Evolutionary conservation across 2,329 filamentous ascomycete genomes (phyloP).

Genomic region (Aspergillus quadricinctus): DNA sequence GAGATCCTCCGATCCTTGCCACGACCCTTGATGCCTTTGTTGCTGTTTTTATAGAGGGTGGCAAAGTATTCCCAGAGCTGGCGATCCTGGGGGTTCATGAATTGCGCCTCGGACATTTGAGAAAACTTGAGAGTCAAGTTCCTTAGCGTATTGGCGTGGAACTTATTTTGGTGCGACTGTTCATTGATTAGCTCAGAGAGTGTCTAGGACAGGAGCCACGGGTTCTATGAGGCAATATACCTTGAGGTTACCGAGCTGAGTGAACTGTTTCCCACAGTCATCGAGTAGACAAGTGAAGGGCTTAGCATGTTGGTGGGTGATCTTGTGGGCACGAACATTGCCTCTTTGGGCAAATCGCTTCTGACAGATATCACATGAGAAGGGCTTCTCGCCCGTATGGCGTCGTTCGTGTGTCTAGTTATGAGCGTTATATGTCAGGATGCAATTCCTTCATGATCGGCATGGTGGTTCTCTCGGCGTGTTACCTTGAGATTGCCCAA

Average conservation of each 20-base stretch:
- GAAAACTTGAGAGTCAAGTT: conserved; percentile 68
- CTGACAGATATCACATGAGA: conserved; percentile 71
- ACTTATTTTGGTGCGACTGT: conserved; percentile 89
- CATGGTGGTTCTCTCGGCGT: not conserved
- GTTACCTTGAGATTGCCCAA: conserved; percentile 80
- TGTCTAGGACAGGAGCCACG: not conserved
- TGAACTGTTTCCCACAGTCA: conserved; percentile 81
- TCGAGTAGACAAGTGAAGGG: conserved; percentile 78
- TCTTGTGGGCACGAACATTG: conserved; percentile 78
- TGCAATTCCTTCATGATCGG: not conserved
- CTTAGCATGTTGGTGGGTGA: conserved; percentile 72
- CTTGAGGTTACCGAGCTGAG: conserved; percentile 88
- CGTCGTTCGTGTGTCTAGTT: conserved; percentile 75
- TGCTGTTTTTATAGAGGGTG: conserved; percentile 91
- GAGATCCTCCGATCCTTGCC: conserved; percentile 66
- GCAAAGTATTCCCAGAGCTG: conserved; percentile 82
- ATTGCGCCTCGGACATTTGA: conserved; percentile 55
- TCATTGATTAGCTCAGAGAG: conserved; percentile 6
- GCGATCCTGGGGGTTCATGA: conserved; percentile 64
- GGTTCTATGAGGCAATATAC: conserved; percentile 38
- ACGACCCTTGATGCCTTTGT: conserved; percentile 96
- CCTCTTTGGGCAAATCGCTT: conserved; percentile 82
- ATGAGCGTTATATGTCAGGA: not conserved
- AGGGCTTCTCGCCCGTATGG: conserved; percentile 84
- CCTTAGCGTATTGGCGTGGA: conserved; percentile 71